phyloP scores from a whole-genome alignment of 352 stramenopile genomes.

The Phytopythium vexans region DNA sequence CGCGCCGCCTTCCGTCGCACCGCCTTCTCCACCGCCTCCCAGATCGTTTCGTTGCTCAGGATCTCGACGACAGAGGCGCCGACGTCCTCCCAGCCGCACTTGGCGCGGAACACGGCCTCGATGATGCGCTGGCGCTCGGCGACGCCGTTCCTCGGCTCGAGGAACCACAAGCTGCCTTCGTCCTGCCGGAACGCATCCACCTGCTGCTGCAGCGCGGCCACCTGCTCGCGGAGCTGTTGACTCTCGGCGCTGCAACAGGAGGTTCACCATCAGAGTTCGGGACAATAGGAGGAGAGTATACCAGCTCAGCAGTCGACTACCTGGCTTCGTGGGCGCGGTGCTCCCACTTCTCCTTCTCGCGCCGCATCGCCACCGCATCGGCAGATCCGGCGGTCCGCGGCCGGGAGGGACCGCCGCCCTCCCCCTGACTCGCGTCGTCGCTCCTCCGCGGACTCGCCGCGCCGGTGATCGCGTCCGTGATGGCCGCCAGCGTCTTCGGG shows the following conservation, averaged over 20 bases:
- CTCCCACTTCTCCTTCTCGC: conserved; percentile 71
- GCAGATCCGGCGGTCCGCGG: not conserved
- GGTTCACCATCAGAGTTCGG: too few relatives aligned
- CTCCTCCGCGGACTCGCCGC: conserved; percentile 9
- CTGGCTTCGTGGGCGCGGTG: conserved; percentile 44
- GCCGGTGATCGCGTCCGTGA: conserved; percentile 61
- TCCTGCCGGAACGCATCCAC: conserved; percentile 20
- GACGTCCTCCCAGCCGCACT: conserved; percentile 54
- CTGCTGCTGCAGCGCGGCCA: conserved; percentile 41
- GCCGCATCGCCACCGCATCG: conserved; percentile 16
- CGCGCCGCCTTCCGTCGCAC: conserved; percentile 38
- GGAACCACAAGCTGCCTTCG: conserved; percentile 42
- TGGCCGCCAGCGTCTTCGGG: conserved; percentile 31
- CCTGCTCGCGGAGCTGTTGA: conserved; percentile 46
- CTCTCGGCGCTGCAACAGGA: conserved; percentile 22
- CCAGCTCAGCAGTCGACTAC: conserved; percentile 7
- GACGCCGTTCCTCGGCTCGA: conserved; percentile 29
- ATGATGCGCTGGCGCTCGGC: conserved; percentile 52
- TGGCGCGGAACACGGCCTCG: conserved; percentile 46
- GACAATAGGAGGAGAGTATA: too few relatives aligned
- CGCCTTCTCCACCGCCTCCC: conserved; percentile 47
- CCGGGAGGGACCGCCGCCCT: not conserved
- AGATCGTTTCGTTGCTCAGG: conserved; percentile 64
- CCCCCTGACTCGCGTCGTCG: not conserved
- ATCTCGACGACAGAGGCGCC: conserved; percentile 50